Percentiles rank a stretch among this genome's conserved stretches.
Evolutionary conservation across 2,329 filamentous ascomycete genomes (phyloP).

Genomic region (Fusarium heterosporum): DNA sequence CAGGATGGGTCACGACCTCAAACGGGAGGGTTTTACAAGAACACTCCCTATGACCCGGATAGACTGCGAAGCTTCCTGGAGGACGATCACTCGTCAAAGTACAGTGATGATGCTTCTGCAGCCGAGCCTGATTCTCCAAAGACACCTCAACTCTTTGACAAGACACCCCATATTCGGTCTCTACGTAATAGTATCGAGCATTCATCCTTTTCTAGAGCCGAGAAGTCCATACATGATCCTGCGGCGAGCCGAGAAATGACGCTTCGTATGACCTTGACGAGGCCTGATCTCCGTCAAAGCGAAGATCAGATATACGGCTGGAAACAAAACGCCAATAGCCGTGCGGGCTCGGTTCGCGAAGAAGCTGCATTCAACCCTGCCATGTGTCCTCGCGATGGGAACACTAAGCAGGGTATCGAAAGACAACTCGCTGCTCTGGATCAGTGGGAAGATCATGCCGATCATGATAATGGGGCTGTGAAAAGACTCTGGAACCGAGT

Average conservation of each 20-base stretch:
- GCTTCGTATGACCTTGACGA: slow-evolving; percentile 91
- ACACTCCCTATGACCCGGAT: slow-evolving; percentile 56
- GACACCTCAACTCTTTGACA: slow-evolving; percentile 64
- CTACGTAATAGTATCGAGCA: slow-evolving; percentile 47
- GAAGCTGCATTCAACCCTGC: slow-evolving; percentile 45
- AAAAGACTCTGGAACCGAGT: slow-evolving; percentile 75
- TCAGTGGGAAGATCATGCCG: slow-evolving; percentile 53
- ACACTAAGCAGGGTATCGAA: slow-evolving; percentile 66
- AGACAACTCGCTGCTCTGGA: slow-evolving; percentile 66
- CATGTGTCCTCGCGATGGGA: slow-evolving; percentile 49
- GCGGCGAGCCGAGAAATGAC: slow-evolving; percentile 87
- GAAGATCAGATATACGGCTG: slow-evolving; percentile 80
- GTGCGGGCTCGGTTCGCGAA: slow-evolving; percentile 57
- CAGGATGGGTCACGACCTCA: slow-evolving; percentile 58
- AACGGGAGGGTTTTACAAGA: slow-evolving; percentile 47
- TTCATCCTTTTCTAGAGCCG: slow-evolving; percentile 48
- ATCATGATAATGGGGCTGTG: slow-evolving; percentile 64
- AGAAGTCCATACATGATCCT: slow-evolving; percentile 62
- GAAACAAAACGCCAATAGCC: slow-evolving; percentile 59
- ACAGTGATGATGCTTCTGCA: slow-evolving; percentile 66
- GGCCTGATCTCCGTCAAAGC: slow-evolving; percentile 83
- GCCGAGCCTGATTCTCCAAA: slow-evolving; percentile 70
- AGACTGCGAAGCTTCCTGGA: slow-evolving; percentile 68
- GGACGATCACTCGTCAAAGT: slow-evolving; percentile 68
- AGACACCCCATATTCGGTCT: slow-evolving; percentile 48